Conservation (phyloP, 768 basidiomycete species). For the Steccherinum ochraceum region DNA sequence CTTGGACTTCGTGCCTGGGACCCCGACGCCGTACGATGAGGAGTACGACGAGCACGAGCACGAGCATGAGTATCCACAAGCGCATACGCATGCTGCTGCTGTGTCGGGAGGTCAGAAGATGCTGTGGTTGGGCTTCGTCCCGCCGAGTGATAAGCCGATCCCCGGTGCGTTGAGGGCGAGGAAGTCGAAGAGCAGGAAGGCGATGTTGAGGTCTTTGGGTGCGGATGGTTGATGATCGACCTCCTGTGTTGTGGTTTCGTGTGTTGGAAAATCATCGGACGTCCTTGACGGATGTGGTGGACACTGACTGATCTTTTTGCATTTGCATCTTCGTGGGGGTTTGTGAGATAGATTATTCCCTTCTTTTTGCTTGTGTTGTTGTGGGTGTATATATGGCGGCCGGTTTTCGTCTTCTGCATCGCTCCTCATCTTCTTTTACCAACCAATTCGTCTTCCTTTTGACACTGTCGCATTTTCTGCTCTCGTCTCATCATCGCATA, state of each 20-base stretch:
- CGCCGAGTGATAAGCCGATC: constrained; percentile 18
- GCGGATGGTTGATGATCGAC: constrained; percentile 14
- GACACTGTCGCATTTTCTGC: too few species aligned
- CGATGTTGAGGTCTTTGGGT: constrained; percentile 16
- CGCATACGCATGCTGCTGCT: background rate
- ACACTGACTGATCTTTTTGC: too few species aligned
- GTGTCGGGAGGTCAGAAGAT: constrained; percentile 9
- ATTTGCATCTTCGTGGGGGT: too few species aligned
- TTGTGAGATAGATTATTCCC: background rate
- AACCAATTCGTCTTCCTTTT: too few species aligned
- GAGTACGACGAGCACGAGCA: background rate
- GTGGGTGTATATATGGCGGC: background rate
- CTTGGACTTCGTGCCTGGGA: constrained; percentile 11
- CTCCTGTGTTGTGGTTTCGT: background rate
- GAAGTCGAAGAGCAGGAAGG: constrained; percentile 22
- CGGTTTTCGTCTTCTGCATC: background rate
- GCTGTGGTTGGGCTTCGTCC: constrained; percentile 21
- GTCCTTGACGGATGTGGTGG: too few species aligned
- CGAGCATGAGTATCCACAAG: background rate
- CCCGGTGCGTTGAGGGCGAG: constrained; percentile 18
- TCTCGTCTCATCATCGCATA: background rate
- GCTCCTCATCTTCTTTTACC: background rate
- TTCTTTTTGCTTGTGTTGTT: background rate
- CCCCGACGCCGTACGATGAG: background rate
- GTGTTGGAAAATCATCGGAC: too few species aligned